phyloP scores from a whole-genome alignment of 768 basidiomycete species.

The Daedaleopsis nitida region DNA sequence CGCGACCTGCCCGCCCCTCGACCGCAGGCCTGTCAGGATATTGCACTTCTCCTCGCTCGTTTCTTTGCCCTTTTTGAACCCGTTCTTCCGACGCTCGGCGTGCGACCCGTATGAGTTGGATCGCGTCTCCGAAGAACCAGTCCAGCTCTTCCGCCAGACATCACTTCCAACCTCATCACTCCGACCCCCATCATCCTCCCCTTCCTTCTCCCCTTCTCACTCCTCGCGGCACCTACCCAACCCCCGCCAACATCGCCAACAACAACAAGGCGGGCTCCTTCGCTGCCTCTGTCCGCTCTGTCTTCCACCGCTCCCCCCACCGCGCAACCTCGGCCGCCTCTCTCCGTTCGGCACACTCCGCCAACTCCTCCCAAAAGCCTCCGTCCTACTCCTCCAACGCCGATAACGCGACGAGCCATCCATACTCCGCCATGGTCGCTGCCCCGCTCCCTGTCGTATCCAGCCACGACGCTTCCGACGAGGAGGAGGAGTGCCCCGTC shows the following conservation, averaged over 20 bases:
- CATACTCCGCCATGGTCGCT: constrained; percentile 61
- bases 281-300: constrained; percentile 47
- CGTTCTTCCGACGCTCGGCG: constrained; percentile 8
- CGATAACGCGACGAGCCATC: constrained; percentile 47
- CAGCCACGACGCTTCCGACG: constrained; percentile 54
- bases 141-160: constrained; percentile 19
- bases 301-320: constrained; percentile 50
- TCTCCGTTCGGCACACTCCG: constrained; percentile 46
- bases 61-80: constrained; percentile 1
- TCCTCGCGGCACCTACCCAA: constrained; percentile 4
- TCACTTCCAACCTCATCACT: constrained; percentile 25
- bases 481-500: constrained; percentile 93
- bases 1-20: constrained; percentile 12
- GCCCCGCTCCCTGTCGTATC: constrained; percentile 77
- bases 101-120: constrained; percentile 22
- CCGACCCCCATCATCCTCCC: constrained; percentile 26
- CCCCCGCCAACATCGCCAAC: not conserved
- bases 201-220: constrained; percentile 17
- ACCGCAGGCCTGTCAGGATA: constrained; percentile 3
- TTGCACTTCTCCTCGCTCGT: constrained; percentile 4
- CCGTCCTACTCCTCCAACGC: constrained; percentile 36
- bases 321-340: constrained; percentile 52
- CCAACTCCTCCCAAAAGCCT: constrained; percentile 30
- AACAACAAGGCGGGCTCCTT: constrained; percentile 20
- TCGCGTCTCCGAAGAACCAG: constrained; percentile 16